phyloP scores from a whole-genome alignment of 2,329 filamentous ascomycete genomes.

The Botryotinia narcissicola region DNA sequence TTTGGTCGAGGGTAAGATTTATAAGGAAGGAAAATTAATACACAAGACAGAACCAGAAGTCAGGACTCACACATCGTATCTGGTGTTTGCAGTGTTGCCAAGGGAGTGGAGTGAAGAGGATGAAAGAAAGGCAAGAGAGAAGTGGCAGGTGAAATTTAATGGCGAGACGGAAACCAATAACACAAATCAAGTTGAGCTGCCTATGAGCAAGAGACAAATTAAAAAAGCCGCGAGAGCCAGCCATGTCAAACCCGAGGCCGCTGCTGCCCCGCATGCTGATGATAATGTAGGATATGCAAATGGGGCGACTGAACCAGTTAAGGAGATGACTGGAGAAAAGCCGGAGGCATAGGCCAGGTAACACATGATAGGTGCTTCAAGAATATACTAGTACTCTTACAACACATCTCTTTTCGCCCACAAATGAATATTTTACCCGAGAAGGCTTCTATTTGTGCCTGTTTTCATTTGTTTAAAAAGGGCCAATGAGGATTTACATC shows the following conservation, averaged over 20 bases:
- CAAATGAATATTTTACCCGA: background rate
- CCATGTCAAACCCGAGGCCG: background rate
- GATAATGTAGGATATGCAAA: background rate
- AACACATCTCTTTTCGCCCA: background rate
- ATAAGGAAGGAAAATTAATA: slow-evolving; percentile 72
- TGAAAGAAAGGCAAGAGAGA: slow-evolving; percentile 64
- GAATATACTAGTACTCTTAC: background rate
- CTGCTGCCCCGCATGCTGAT: background rate
- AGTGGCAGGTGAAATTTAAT: slow-evolving; percentile 46
- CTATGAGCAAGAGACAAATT: slow-evolving; percentile 31
- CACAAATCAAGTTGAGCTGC: slow-evolving; percentile 16
- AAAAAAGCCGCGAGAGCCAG: slow-evolving; percentile 31
- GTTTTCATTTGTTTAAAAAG: background rate
- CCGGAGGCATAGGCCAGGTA: background rate
- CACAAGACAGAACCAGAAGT: slow-evolving; percentile 83
- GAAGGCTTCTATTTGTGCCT: background rate
- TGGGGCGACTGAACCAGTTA: too few species aligned
- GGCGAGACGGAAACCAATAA: slow-evolving; percentile 27
- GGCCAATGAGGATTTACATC: background rate
- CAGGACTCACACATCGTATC: slow-evolving; percentile 95
- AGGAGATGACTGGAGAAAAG: background rate
- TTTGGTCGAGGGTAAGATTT: slow-evolving; percentile 51
- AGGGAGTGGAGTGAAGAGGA: slow-evolving; percentile 80
- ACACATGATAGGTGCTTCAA: background rate
- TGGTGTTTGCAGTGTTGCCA: slow-evolving; percentile 90